phyloP scores from a whole-genome alignment of 768 basidiomycete genomes.

The Exidia glandulosa region DNA sequence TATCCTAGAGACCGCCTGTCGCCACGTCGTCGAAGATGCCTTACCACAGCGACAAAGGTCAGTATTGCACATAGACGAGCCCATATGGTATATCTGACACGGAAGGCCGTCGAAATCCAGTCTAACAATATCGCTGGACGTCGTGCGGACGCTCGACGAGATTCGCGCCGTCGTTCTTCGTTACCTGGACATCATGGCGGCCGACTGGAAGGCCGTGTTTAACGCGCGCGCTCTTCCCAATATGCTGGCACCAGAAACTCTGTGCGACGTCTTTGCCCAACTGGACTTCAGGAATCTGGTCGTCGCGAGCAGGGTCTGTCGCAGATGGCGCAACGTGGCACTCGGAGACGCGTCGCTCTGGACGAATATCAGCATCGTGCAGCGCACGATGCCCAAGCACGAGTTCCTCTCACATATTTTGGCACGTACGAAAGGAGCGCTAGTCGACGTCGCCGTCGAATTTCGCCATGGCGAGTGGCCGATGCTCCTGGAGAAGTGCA shows the following conservation, averaged over 20 bases:
- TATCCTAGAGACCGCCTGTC: not conserved
- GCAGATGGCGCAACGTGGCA: not conserved
- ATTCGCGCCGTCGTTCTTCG: not conserved
- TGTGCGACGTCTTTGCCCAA: not conserved
- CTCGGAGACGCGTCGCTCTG: not conserved
- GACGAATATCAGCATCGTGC: not conserved
- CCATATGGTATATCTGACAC: not conserved
- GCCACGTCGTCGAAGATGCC: not conserved
- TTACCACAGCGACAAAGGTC: not conserved
- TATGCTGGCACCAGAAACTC: not conserved
- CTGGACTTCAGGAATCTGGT: not conserved
- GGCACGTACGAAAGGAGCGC: not conserved
- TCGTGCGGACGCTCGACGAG: not conserved
- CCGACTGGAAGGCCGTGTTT: not conserved
- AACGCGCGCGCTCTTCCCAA: not conserved
- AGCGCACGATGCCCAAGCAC: not conserved
- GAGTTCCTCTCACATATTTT: not conserved
- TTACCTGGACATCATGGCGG: not conserved
- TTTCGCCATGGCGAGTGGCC: not conserved
- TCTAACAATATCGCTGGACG: not conserved
- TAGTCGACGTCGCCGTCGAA: not conserved
- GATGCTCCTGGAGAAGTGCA: not conserved
- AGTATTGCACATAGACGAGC: not conserved
- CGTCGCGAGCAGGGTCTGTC: not conserved
- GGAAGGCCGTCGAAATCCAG: too few relatives aligned